phyloP scores from a whole-genome alignment of 2,329 filamentous ascomycete species.

The Scopulariopsis brevicaulis region DNA sequence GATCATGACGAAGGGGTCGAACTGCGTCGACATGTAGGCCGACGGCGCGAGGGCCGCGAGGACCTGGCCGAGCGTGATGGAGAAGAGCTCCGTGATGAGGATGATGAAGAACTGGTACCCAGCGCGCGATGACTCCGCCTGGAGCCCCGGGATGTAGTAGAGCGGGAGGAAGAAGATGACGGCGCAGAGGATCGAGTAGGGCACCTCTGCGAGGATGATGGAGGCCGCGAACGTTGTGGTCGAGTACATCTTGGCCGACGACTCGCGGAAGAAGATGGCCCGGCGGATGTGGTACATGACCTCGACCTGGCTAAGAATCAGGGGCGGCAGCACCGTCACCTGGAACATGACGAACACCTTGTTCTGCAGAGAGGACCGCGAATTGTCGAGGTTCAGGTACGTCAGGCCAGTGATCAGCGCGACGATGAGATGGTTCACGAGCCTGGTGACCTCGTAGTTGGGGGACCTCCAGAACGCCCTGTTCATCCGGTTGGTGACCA shows the following conservation, averaged over 20 bases:
- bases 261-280: slow-evolving; percentile 76
- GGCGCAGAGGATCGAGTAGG: slow-evolving; percentile 71
- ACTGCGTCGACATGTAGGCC: slow-evolving; percentile 66
- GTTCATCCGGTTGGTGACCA: slow-evolving; percentile 63
- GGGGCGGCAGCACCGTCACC: slow-evolving; percentile 69
- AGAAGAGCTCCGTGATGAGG: slow-evolving; percentile 73
- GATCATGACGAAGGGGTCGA: slow-evolving; percentile 76
- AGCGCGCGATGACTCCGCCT: slow-evolving; percentile 48
- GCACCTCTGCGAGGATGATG: slow-evolving; percentile 75
- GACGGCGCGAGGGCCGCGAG: slow-evolving; percentile 68
- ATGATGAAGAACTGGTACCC: slow-evolving; percentile 85
- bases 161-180: slow-evolving; percentile 72
- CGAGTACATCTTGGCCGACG: slow-evolving; percentile 77
- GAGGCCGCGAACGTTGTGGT: slow-evolving; percentile 66
- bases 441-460: slow-evolving; percentile 78
- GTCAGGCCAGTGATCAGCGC: slow-evolving; percentile 69
- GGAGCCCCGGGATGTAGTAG: slow-evolving; percentile 76
- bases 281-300: slow-evolving; percentile 68
- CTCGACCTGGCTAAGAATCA: slow-evolving; percentile 77
- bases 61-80: slow-evolving; percentile 67
- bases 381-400: slow-evolving; percentile 68
- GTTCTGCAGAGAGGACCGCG: slow-evolving; percentile 68
- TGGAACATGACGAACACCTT: slow-evolving; percentile 87
- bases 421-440: slow-evolving; percentile 76
- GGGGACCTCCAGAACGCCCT: slow-evolving; percentile 75